phyloP scores from a whole-genome alignment of 768 basidiomycete species.

The Dictyophora rubrovolvata region DNA sequence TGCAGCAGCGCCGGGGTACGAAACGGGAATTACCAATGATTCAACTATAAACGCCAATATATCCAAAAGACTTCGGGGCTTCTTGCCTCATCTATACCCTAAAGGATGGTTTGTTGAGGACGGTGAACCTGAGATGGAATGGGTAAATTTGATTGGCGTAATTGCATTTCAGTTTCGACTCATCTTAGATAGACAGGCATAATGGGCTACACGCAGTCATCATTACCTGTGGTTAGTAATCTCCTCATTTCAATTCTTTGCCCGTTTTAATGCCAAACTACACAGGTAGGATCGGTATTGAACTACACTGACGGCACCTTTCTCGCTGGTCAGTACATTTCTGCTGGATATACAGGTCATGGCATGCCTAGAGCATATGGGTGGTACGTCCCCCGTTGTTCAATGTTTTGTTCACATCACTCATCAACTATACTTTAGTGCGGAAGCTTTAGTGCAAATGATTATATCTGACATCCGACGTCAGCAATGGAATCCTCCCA shows the following conservation, averaged over 20 bases:
- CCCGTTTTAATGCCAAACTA: neutral
- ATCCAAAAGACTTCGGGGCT: slow-evolving; percentile 41
- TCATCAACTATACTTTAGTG: slow-evolving; percentile 28
- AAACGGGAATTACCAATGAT: slow-evolving; percentile 51
- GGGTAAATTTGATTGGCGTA: slow-evolving; percentile 38
- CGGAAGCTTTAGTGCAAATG: slow-evolving; percentile 53
- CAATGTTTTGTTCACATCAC: neutral
- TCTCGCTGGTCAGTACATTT: slow-evolving; percentile 52
- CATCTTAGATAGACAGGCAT: slow-evolving; percentile 59
- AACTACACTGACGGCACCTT: slow-evolving; percentile 17
- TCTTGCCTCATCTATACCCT: slow-evolving; percentile 50
- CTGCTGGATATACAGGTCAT: slow-evolving; percentile 67
- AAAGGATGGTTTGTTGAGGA: slow-evolving; percentile 34
- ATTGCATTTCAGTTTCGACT: neutral
- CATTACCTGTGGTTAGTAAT: slow-evolving; percentile 56
- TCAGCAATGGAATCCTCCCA: slow-evolving; percentile 38
- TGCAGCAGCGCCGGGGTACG: slow-evolving; percentile 31
- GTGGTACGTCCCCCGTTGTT: slow-evolving; percentile 36
- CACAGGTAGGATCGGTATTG: slow-evolving; percentile 54
- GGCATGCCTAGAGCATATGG: slow-evolving; percentile 72
- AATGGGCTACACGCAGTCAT: slow-evolving; percentile 58
- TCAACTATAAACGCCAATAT: slow-evolving; percentile 37
- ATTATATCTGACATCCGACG: slow-evolving; percentile 37
- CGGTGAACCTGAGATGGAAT: slow-evolving; percentile 64
- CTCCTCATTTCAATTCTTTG: neutral